Percentiles rank a stretch among this genome's conserved stretches.
These are phyloP conservation scores for Sporopachydermia quercuum DNA, from an alignment of 805 yeast species.

Conservation along the genomic window DNA sequence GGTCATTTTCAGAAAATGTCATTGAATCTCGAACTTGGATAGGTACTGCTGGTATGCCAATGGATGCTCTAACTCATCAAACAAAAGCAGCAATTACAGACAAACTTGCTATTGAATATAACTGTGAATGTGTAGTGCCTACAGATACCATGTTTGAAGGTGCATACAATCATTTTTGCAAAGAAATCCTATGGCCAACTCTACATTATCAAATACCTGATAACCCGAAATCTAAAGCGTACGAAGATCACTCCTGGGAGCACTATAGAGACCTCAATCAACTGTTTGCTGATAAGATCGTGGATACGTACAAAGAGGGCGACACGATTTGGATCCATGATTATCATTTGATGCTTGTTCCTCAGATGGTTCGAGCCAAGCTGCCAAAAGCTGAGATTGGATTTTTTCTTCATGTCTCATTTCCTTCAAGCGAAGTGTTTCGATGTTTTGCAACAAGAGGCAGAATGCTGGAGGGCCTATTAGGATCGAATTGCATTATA, in stretches of 20 bases:
- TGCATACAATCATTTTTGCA: slow-evolving; percentile 82
- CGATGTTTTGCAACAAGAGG: slow-evolving; percentile 85
- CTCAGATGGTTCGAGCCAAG: slow-evolving; percentile 61
- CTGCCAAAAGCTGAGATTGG: slow-evolving; percentile 82
- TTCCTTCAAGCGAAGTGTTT: slow-evolving; percentile 91
- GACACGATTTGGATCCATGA: slow-evolving; percentile 90
- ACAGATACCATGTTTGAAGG: slow-evolving; percentile 76
- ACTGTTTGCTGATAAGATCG: slow-evolving; percentile 61
- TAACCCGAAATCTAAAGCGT: slow-evolving; percentile 83
- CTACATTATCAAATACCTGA: slow-evolving; percentile 90
- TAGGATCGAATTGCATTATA: slow-evolving; percentile 78
- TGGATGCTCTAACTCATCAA: slow-evolving; percentile 54
- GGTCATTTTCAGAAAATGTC: slow-evolving; percentile 31
- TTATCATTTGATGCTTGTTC: slow-evolving; percentile 79
- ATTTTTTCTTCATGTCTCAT: slow-evolving; percentile 82
- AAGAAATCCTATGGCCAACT: slow-evolving; percentile 94
- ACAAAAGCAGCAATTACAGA: slow-evolving; percentile 39
- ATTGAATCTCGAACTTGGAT: slow-evolving; percentile 45
- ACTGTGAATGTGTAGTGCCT: slow-evolving; percentile 53
- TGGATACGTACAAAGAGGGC: slow-evolving; percentile 50
- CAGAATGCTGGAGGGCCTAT: slow-evolving; percentile 59
- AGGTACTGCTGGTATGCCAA: slow-evolving; percentile 87
- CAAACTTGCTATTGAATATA: slow-evolving; percentile 31
- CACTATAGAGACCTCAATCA: slow-evolving; percentile 67
- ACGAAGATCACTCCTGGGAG: slow-evolving; percentile 91